phyloP scores from a whole-genome alignment of 2,329 filamentous ascomycete genomes.

The Parastagonospora nodorum region DNA sequence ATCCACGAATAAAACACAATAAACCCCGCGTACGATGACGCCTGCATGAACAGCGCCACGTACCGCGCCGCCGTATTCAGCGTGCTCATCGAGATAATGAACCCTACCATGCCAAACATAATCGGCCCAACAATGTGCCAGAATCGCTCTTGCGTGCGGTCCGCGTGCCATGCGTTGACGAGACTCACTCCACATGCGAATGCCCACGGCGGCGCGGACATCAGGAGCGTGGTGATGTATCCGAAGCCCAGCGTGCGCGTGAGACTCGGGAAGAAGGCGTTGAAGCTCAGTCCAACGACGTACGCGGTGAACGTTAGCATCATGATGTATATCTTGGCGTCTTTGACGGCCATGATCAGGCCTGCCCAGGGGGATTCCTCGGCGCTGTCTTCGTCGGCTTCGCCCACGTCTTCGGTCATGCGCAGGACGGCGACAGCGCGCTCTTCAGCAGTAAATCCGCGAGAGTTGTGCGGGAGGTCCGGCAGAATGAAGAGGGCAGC shows the following conservation, averaged over 20 bases:
- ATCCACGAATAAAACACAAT: slow-evolving; percentile 48
- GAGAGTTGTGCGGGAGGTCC: slow-evolving; percentile 47
- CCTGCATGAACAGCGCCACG: slow-evolving; percentile 41
- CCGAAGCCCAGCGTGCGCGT: slow-evolving; percentile 46
- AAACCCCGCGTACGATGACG: slow-evolving; percentile 48
- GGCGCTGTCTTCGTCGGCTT: slow-evolving; percentile 47
- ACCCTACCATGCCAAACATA: slow-evolving; percentile 50
- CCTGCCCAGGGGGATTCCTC: slow-evolving; percentile 60
- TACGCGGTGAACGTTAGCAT: slow-evolving; percentile 67
- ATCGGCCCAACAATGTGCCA: slow-evolving; percentile 58
- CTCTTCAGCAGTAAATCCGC: slow-evolving; percentile 55
- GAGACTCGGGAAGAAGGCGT: slow-evolving; percentile 46
- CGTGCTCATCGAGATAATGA: slow-evolving; percentile 46
- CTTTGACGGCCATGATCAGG: slow-evolving; percentile 63
- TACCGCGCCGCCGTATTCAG: slow-evolving; percentile 39
- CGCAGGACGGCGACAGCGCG: slow-evolving; percentile 46
- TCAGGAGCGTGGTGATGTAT: slow-evolving; percentile 45
- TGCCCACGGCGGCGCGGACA: slow-evolving; percentile 56
- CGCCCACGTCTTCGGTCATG: slow-evolving; percentile 57
- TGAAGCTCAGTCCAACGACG: slow-evolving; percentile 56
- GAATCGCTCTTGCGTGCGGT: slow-evolving; percentile 55
- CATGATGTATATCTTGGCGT: slow-evolving; percentile 67
- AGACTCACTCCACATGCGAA: slow-evolving; percentile 55
- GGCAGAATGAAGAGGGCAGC: slow-evolving; percentile 38
- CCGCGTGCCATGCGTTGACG: slow-evolving; percentile 58